Percentiles rank a stretch among this genome's conserved stretches.
phyloP scores from a whole-genome alignment of 495 filamentous ascomycete species.

The Aspergillus steynii region DNA sequence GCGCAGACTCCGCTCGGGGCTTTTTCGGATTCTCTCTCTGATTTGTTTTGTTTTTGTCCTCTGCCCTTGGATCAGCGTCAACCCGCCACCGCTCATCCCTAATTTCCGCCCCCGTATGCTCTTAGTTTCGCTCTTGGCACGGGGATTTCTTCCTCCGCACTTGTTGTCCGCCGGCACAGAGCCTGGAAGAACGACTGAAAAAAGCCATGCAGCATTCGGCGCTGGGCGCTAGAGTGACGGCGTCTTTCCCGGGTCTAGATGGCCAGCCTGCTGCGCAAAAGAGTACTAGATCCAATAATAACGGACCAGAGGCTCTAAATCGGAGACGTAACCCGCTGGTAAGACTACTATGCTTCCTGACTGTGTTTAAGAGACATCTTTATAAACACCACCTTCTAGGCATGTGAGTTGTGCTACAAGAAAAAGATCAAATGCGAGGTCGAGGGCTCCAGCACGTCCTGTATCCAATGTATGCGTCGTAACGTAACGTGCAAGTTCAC shows the following conservation, averaged over 20 bases:
- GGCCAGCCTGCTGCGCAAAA: constrained; percentile 4
- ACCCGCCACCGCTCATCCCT: not conserved
- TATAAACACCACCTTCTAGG: constrained; percentile 49
- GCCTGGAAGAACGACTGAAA: constrained; percentile 4
- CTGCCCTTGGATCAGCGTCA: not conserved
- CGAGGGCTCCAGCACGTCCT: constrained; percentile 66
- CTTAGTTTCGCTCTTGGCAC: not conserved
- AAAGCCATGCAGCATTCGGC: constrained; percentile 18
- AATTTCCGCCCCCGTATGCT: not conserved
- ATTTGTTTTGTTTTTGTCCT: not conserved
- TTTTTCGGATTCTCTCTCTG: not conserved
- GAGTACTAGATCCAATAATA: constrained; percentile 12
- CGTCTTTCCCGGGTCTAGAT: constrained; percentile 12
- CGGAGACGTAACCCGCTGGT: constrained; percentile 29
- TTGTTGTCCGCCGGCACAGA: not conserved
- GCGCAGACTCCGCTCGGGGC: not conserved
- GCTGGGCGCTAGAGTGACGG: constrained; percentile 7
- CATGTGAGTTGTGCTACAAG: constrained; percentile 94
- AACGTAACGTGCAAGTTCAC: constrained; percentile 91
- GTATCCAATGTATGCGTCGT: constrained; percentile 91
- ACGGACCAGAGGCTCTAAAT: constrained; percentile 12
- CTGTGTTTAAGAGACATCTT: constrained; percentile 2
- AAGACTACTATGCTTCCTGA: constrained; percentile 16
- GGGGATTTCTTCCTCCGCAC: not conserved
- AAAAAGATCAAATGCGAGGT: constrained; percentile 98